phyloP scores from a whole-genome alignment of 2,329 filamentous ascomycete genomes.

The Xylaria arbuscula region DNA sequence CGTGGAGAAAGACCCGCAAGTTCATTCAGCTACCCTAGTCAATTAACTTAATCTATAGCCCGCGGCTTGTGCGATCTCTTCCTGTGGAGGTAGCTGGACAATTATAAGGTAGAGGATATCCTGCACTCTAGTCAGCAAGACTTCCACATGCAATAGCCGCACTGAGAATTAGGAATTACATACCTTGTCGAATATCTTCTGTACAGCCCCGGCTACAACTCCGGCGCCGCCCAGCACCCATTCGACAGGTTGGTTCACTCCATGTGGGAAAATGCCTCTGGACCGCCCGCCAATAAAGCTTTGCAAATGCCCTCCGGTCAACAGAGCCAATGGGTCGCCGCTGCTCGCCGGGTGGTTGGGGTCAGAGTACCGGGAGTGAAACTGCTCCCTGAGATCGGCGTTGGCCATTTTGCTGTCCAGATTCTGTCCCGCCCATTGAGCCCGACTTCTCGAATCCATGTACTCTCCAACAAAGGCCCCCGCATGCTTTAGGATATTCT shows the following conservation, averaged over 20 bases:
- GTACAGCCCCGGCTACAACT: neutral
- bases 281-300: neutral
- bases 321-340: constrained; percentile 13
- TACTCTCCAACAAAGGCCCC: constrained; percentile 58
- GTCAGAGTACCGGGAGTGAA: constrained; percentile 31
- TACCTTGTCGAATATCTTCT: constrained; percentile 16
- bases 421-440: constrained; percentile 50
- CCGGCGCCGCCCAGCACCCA: neutral
- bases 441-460: constrained; percentile 60
- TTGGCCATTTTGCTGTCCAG: constrained; percentile 49
- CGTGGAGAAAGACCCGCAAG: no score
- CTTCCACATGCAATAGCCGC: neutral
- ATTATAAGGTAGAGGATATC: constrained; percentile 31
- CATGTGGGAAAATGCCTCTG: neutral
- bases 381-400: constrained; percentile 38
- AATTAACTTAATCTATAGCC: no score
- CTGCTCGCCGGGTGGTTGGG: constrained; percentile 16
- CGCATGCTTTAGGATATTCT: constrained; percentile 46
- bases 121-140: constrained; percentile 12
- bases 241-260: neutral
- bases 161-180: neutral
- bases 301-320: constrained; percentile 35
- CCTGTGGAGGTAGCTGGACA: constrained; percentile 19
- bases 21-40: no score
- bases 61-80: constrained; percentile 10